phyloP scores from a whole-genome alignment of 495 filamentous ascomycete genomes.

The Aspergillus coremiiformis region DNA sequence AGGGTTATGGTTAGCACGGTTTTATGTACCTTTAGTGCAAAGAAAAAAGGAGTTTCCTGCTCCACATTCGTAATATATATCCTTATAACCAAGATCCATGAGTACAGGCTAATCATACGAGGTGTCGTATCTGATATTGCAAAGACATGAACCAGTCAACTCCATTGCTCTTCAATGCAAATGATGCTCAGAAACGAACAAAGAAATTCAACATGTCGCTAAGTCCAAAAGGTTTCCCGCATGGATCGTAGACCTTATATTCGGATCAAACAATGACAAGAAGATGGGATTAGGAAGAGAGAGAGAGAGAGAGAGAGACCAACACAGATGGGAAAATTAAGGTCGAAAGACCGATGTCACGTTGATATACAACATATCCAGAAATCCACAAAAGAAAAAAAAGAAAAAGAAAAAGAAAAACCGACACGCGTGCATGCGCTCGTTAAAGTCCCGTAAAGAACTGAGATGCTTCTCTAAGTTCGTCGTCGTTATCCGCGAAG shows the following conservation, averaged over 20 bases:
- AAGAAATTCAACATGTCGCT: background rate
- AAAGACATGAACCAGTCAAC: background rate
- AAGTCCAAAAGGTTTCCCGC: background rate
- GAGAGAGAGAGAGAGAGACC: no score
- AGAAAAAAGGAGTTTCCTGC: no score
- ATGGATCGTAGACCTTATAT: background rate
- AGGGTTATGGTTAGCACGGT: no score
- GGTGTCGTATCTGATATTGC: background rate
- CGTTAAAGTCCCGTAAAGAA: conserved; percentile 55
- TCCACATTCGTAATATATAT: no score
- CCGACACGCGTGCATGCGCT: background rate
- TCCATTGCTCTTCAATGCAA: background rate
- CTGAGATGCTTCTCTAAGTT: conserved; percentile 69
- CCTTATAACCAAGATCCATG: no score
- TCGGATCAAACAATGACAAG: background rate
- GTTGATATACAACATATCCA: background rate
- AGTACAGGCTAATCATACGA: no score
- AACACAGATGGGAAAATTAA: background rate
- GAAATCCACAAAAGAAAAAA: background rate
- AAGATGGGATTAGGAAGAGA: background rate
- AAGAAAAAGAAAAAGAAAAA: background rate
- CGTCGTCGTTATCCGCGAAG: conserved; percentile 82
- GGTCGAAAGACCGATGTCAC: background rate
- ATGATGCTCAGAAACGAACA: background rate
- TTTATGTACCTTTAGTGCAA: no score